A percentile compares a stretch with the other conserved stretches of the same genome.
These are phyloP conservation scores for Candida pseudoviswanathii DNA, from an alignment of 1,139 yeast genomes.

Conservation along the genomic window DNA sequence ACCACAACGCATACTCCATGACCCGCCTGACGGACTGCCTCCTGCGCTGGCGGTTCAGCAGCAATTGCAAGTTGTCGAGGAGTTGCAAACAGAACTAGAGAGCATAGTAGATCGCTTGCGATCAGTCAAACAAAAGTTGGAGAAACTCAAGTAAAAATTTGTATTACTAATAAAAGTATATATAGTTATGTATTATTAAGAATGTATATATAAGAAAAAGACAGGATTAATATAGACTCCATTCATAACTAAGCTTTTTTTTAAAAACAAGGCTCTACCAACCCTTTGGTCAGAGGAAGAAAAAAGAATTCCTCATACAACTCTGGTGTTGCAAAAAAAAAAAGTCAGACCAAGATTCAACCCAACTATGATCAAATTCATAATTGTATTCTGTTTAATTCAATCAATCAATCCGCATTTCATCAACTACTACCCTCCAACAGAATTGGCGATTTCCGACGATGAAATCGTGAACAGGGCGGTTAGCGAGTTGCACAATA, in stretches of 20 bases:
- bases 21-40: too few species aligned
- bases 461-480: slow-evolving; percentile 18
- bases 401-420: slow-evolving; percentile 9
- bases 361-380: slow-evolving; percentile 2
- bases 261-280: background rate
- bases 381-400: background rate
- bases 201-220: background rate
- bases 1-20: too few species aligned
- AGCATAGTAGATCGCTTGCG: background rate
- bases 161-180: background rate
- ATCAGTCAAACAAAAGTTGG: background rate
- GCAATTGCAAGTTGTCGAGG: background rate
- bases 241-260: background rate
- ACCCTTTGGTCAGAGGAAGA: background rate
- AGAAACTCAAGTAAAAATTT: background rate
- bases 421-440: slow-evolving; percentile 15
- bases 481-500: slow-evolving; percentile 21
- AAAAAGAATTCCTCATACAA: background rate
- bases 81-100: slow-evolving; percentile 1
- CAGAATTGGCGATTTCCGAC: slow-evolving; percentile 17
- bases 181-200: background rate
- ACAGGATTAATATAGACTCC: background rate
- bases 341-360: too few species aligned
- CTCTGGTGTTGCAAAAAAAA: background rate
- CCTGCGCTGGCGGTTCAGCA: too few species aligned